Conservation (phyloP, 257 asterid genomes). For the Fraxinus cuspidata region DNA sequence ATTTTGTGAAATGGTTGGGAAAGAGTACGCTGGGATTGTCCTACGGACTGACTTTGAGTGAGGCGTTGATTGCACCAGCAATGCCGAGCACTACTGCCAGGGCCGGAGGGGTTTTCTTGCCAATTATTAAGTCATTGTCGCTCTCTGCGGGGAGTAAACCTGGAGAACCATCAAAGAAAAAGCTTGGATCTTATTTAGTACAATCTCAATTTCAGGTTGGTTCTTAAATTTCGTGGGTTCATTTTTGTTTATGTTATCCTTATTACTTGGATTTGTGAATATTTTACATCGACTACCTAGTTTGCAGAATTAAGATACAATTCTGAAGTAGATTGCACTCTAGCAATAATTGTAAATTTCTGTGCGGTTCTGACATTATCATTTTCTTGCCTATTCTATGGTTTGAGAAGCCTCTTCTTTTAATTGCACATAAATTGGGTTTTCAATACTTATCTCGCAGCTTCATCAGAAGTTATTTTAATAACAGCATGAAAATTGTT, state of each 20-base stretch:
- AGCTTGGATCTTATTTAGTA: conserved; percentile 79
- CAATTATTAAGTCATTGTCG: conserved; percentile 81
- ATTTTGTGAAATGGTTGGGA: conserved; percentile 89
- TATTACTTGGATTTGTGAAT: neutral
- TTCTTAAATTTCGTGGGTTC: conserved; percentile 12
- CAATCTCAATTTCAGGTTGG: conserved; percentile 91
- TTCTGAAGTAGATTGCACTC: neutral
- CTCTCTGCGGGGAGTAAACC: conserved; percentile 87
- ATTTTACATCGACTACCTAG: neutral
- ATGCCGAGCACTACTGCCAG: conserved; percentile 99
- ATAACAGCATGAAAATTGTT: neutral
- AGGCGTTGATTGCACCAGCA: conserved; percentile 93
- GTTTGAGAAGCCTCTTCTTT: neutral
- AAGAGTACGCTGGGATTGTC: conserved; percentile 92
- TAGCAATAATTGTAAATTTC: neutral
- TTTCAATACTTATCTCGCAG: neutral
- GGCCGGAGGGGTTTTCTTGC: conserved; percentile 95
- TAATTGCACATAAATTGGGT: neutral
- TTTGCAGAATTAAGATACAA: neutral
- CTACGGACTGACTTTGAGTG: conserved; percentile 83
- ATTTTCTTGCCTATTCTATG: neutral
- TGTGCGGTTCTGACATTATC: neutral
- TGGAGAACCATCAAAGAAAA: conserved; percentile 68
- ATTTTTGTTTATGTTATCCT: neutral
- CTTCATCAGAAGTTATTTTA: neutral